phyloP scores from a whole-genome alignment of 805 yeast genomes.

The Cyberlindnera subsufficiens region DNA sequence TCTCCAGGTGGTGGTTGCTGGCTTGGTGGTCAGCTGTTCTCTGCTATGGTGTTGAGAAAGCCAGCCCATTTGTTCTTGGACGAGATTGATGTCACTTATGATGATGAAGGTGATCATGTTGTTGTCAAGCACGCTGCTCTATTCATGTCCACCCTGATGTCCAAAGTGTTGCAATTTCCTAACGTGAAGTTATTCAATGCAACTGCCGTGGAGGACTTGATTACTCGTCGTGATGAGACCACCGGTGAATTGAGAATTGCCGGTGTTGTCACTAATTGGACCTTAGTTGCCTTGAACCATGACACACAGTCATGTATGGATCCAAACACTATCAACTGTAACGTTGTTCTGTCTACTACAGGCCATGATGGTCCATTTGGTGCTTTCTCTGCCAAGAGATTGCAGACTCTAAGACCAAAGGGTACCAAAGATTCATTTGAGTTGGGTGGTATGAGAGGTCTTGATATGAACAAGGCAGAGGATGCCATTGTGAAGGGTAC shows the following conservation, averaged over 20 bases:
- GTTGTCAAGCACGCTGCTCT: conserved; percentile 44
- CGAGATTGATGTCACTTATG: no score
- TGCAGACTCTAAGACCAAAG: conserved; percentile 22
- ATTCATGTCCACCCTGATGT: conserved; percentile 64
- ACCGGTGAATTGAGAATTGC: conserved; percentile 60
- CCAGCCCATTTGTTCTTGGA: no score
- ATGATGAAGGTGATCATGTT: no score
- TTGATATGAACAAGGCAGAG: conserved; percentile 75
- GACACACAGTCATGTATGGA: conserved; percentile 58
- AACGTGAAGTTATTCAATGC: conserved; percentile 59
- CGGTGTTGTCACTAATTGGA: conserved; percentile 83
- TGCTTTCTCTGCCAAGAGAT: conserved; percentile 71
- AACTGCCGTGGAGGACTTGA: conserved; percentile 74
- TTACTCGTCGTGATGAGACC: conserved; percentile 52
- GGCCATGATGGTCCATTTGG: conserved; percentile 86
- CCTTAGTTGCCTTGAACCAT: conserved; percentile 69
- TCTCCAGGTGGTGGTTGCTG: conserved; percentile 79
- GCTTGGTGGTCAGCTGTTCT: conserved; percentile 71
- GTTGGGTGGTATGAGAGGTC: conserved; percentile 61
- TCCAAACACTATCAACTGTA: conserved; percentile 20
- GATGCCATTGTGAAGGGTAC: conserved; percentile 28
- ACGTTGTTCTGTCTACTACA: conserved; percentile 61
- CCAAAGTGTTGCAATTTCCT: conserved; percentile 65
- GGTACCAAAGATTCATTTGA: background rate
- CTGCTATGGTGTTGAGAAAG: conserved; percentile 26